Conservation (phyloP, 768 basidiomycete species). For the Auricularia heimuer region DNA sequence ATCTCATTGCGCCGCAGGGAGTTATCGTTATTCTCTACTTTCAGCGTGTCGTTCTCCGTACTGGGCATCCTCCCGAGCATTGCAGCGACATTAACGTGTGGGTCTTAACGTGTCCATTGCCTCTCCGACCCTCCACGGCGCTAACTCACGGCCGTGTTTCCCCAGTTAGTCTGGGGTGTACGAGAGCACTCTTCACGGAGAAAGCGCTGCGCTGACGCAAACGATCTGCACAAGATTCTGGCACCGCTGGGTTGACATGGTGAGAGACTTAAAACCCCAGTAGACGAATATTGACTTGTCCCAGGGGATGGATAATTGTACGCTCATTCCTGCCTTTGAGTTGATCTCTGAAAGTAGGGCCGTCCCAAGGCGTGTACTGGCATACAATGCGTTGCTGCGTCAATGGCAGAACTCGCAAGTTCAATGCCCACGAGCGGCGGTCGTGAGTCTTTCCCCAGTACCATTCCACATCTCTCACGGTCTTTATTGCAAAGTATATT, state of each 20-base stretch:
- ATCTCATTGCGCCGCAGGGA: background rate
- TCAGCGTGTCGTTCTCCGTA: slow-evolving; percentile 9
- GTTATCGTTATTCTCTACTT: slow-evolving; percentile 6
- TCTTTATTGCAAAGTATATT: background rate
- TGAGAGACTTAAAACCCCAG: background rate
- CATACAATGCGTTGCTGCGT: slow-evolving; percentile 7
- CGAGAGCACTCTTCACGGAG: background rate
- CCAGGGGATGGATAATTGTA: background rate
- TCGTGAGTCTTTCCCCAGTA: background rate
- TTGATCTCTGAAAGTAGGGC: background rate
- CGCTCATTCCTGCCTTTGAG: background rate
- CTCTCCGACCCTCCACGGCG: background rate
- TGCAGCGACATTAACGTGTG: slow-evolving; percentile 8
- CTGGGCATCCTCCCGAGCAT: slow-evolving; percentile 8
- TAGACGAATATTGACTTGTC: background rate
- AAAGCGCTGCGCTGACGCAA: background rate
- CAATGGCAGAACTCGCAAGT: slow-evolving; percentile 8
- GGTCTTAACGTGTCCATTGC: background rate
- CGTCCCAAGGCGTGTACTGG: slow-evolving; percentile 5
- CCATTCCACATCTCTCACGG: background rate
- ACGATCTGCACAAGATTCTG: background rate
- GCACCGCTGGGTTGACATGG: slow-evolving; percentile 6
- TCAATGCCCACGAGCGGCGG: slow-evolving; percentile 9
- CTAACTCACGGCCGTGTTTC: no score
- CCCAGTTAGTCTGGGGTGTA: background rate